phyloP scores from a whole-genome alignment of 1,139 yeast genomes.

The Tardiomyces digboiensis region DNA sequence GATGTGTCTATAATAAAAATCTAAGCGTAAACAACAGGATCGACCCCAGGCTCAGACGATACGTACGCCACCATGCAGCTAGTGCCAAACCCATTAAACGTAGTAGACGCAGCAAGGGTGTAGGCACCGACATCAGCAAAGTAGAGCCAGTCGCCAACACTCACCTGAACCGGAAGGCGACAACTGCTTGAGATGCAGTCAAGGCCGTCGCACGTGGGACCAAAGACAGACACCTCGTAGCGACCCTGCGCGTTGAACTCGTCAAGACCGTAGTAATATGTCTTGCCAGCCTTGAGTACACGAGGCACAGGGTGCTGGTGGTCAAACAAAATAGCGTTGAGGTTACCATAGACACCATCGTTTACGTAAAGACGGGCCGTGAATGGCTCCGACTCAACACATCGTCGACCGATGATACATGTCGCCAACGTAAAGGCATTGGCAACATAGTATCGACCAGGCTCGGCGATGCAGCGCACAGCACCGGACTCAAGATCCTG shows the following conservation, averaged over 20 bases:
- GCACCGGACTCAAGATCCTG: conserved; percentile 20
- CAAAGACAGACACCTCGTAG: conserved; percentile 67
- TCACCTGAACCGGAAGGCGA: conserved; percentile 47
- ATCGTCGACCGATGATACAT: conserved; percentile 77
- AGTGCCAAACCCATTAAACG: conserved; percentile 74
- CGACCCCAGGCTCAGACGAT: conserved; percentile 27
- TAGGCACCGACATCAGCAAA: conserved; percentile 89
- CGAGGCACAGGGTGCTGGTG: conserved; percentile 74
- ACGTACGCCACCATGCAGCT: conserved; percentile 54
- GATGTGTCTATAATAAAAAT: too few species aligned
- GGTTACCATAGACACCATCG: conserved; percentile 93
- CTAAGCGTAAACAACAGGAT: not conserved
- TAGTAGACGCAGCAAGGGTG: conserved; percentile 82
- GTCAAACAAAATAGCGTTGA: conserved; percentile 89
- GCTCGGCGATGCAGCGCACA: conserved; percentile 75
- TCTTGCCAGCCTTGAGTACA: conserved; percentile 40
- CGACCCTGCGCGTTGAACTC: conserved; percentile 9
- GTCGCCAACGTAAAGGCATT: conserved; percentile 80
- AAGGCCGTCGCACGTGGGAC: conserved; percentile 96
- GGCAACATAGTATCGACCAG: conserved; percentile 88
- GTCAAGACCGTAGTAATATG: conserved; percentile 18
- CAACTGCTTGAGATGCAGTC: conserved; percentile 64
- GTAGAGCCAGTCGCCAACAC: conserved; percentile 89
- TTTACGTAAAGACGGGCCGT: conserved; percentile 60
- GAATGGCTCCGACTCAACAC: conserved; percentile 23